phyloP scores from a whole-genome alignment of 1,284 basidiomycete genomes.

The Fistulina hepatica region DNA sequence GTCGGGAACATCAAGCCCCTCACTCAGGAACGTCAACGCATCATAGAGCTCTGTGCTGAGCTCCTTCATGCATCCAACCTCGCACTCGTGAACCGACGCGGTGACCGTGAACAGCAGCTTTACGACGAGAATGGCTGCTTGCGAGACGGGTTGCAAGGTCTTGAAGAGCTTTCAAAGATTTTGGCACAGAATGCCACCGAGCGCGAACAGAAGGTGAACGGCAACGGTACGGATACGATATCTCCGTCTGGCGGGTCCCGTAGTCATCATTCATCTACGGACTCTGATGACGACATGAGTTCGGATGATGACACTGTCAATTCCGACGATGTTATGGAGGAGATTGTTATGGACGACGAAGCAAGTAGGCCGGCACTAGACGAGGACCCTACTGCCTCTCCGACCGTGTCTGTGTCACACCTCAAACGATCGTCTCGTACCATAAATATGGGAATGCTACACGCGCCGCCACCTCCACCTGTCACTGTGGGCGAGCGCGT shows the following conservation, averaged over 20 bases:
- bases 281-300: slow-evolving; percentile 71
- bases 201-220: slow-evolving; percentile 48
- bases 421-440: slow-evolving; percentile 46
- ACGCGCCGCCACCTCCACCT: slow-evolving; percentile 17
- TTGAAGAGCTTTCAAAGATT: slow-evolving; percentile 79
- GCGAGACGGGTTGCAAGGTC: slow-evolving; percentile 67
- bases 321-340: slow-evolving; percentile 68
- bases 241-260: slow-evolving; percentile 56
- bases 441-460: slow-evolving; percentile 25
- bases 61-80: slow-evolving; percentile 97
- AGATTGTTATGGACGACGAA: slow-evolving; percentile 44
- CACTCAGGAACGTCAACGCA: slow-evolving; percentile 93
- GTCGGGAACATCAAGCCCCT: slow-evolving; percentile 67
- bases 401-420: slow-evolving; percentile 20
- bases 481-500: slow-evolving; percentile 63
- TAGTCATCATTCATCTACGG: slow-evolving; percentile 44
- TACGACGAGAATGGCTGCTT: slow-evolving; percentile 75
- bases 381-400: slow-evolving; percentile 34
- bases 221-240: slow-evolving; percentile 59
- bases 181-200: no score
- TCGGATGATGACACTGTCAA: slow-evolving; percentile 52
- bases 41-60: slow-evolving; percentile 96
- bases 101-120: no score
- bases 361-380: no score
- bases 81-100: slow-evolving; percentile 87